Percentiles rank a stretch among this genome's conserved stretches.
Conservation (phyloP, 805 yeast genomes). For the Cyberlindnera subsufficiens region DNA sequence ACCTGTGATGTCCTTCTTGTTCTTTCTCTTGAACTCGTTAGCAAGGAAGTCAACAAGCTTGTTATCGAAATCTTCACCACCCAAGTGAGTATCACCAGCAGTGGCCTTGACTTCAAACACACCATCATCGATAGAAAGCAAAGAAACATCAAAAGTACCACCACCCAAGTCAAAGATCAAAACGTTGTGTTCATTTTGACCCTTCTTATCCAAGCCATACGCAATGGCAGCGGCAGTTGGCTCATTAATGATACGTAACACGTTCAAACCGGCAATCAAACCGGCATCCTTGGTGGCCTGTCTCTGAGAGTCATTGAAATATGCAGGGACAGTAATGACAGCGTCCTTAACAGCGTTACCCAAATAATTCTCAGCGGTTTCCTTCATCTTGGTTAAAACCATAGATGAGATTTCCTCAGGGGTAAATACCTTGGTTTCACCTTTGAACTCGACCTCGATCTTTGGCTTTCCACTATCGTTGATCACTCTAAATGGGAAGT, state of each 20-base stretch:
- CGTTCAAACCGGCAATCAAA: constrained; percentile 92
- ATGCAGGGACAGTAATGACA: constrained; percentile 94
- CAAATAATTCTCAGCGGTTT: constrained; percentile 82
- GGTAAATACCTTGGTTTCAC: constrained; percentile 79
- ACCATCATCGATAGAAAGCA: constrained; percentile 91
- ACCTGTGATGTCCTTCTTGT: constrained; percentile 86
- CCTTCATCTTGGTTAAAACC: constrained; percentile 90
- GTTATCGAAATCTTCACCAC: constrained; percentile 99
- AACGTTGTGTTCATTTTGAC: constrained; percentile 77
- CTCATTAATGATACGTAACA: constrained; percentile 90
- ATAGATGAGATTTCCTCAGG: constrained; percentile 95
- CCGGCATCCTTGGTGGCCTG: constrained; percentile 99
- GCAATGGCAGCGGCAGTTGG: constrained; percentile 99
- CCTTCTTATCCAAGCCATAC: constrained; percentile 74
- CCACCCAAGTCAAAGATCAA: constrained; percentile 96
- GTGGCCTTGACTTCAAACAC: constrained; percentile 97
- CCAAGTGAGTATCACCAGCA: constrained; percentile 76
- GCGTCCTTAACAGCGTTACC: constrained; percentile 83
- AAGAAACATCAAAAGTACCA: constrained; percentile 97
- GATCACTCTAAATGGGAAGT: constrained; percentile 80
- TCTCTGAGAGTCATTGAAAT: constrained; percentile 96
- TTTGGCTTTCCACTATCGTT: constrained; percentile 82
- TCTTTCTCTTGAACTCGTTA: constrained; percentile 95
- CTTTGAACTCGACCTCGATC: constrained; percentile 82
- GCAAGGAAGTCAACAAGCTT: constrained; percentile 92